phyloP scores from a whole-genome alignment of 352 stramenopile genomes.

The Globisporangium nunn region DNA sequence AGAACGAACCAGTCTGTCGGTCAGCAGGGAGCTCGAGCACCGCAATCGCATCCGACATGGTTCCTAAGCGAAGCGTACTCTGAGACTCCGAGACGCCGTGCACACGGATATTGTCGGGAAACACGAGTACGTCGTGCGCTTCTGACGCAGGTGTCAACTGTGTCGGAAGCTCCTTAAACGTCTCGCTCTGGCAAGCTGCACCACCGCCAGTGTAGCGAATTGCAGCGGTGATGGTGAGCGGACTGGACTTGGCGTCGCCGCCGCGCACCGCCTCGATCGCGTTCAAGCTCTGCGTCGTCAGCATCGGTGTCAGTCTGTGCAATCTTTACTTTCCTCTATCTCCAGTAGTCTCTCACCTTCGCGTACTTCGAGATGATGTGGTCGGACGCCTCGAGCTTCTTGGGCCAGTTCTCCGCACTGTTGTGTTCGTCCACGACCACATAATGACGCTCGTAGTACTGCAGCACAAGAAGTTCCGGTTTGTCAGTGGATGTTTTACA shows the following conservation, averaged over 20 bases:
- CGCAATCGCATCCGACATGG: neutral
- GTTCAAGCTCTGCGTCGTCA: constrained; percentile 15
- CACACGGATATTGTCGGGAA: constrained; percentile 57
- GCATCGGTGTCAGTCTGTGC: neutral
- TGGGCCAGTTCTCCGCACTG: constrained; percentile 44
- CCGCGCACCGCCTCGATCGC: constrained; percentile 23
- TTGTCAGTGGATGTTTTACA: neutral
- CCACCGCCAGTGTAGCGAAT: constrained; percentile 31
- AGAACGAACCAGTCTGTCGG: neutral
- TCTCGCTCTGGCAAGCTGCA: neutral
- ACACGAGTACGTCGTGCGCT: constrained; percentile 59
- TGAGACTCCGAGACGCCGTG: constrained; percentile 35
- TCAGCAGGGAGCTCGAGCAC: neutral
- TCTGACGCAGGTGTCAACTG: neutral
- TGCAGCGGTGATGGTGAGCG: constrained; percentile 39
- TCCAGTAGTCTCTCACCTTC: constrained; percentile 14
- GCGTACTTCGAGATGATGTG: constrained; percentile 45
- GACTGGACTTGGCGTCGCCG: constrained; percentile 28
- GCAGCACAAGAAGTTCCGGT: neutral
- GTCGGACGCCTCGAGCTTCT: constrained; percentile 63
- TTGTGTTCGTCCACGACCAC: constrained; percentile 43
- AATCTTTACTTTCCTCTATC: neutral
- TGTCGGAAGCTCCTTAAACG: neutral
- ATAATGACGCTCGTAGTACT: constrained; percentile 51
- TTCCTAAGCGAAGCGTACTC: constrained; percentile 24